A percentile compares a stretch with the other conserved stretches of the same genome.
Evolutionary conservation across 441 rosid genomes (phyloP).

Genomic region (Brassica balearica): DNA sequence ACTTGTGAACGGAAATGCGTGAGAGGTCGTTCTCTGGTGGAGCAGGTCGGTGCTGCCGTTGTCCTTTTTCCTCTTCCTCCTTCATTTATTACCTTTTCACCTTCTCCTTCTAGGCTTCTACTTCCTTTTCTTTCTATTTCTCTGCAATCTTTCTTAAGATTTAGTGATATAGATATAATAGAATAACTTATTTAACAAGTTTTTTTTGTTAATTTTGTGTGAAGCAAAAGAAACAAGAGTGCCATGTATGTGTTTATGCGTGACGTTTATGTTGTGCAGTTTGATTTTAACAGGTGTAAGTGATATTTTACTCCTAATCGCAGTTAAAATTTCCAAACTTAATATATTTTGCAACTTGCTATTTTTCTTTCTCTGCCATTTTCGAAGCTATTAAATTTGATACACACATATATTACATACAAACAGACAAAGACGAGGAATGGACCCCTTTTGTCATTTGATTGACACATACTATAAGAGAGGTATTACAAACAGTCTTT

Average conservation of each 20-base stretch:
- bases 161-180: neutral
- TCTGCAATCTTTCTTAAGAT: neutral
- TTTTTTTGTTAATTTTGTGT: neutral
- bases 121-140: neutral
- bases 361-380: neutral
- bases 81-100: conserved; percentile 41
- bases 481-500: conserved; percentile 40
- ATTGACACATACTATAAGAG: conserved; percentile 45
- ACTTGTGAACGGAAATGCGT: conserved; percentile 38
- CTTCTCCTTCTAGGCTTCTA: conserved; percentile 25
- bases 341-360: neutral
- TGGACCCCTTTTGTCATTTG: conserved; percentile 39
- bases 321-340: neutral
- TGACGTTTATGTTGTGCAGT: neutral
- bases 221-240: neutral
- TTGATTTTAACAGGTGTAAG: neutral
- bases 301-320: neutral
- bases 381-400: neutral
- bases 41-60: conserved; percentile 48
- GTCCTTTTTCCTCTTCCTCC: conserved; percentile 43
- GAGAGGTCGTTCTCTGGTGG: conserved; percentile 47
- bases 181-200: too few relatives aligned
- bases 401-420: conserved; percentile 31
- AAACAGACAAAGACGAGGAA: conserved; percentile 39
- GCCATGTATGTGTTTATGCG: neutral